Evolutionary conservation across 2,329 filamentous ascomycete species (phyloP), one percentile per base, ranked within the genome.

Genomic region (Fusarium ambrosium): DNA sequence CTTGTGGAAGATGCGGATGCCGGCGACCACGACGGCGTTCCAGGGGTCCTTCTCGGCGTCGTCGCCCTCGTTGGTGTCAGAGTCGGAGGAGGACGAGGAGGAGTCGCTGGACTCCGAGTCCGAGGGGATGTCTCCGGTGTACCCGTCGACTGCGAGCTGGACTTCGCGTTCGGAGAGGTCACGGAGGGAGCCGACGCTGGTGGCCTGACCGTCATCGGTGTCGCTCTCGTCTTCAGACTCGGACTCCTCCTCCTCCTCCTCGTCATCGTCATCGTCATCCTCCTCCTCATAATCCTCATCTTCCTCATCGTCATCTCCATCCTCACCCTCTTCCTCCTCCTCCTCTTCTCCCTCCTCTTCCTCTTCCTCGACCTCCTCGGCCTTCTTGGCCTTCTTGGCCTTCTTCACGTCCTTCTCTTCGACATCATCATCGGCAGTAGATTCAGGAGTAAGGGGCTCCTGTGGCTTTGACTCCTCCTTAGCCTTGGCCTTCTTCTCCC

Each of bases 1-100:
- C 75, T 88, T 89, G 78, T 88, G 86, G 79, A 91, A 92, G 2
- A 92, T 86, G n/a, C 89, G 86, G 56, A 92, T 81, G 0, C 91
- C 90, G 2, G 92, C 86, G 11, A 91, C 87, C 4, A 85, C 88
- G n/a, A 92, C 86, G 5, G 90, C 90, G 77, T 92, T 92, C 90
- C 91, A 92, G 0, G 89, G 88, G 45, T 90, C 86, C 27, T 85
- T 83, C 71, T 89, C 86, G 59, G 87, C 88, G 66, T 90, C 89
- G 72, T 89, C 88, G 11, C 85, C 85, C 8, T 87, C 32, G 20
- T 59, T 27, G 10, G 56, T n/a, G 34, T 59, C 56, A 24, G 56
- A 59, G 22, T 59, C 61, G 48, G 39, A 39, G 14, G 27, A 34
- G 13, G 48, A 53, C 14, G 48, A 53, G 32, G 32, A 34, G 18